Evolutionary conservation across 768 basidiomycete genomes (phyloP).

Genomic region (Lactifluus hygrophoroides): DNA sequence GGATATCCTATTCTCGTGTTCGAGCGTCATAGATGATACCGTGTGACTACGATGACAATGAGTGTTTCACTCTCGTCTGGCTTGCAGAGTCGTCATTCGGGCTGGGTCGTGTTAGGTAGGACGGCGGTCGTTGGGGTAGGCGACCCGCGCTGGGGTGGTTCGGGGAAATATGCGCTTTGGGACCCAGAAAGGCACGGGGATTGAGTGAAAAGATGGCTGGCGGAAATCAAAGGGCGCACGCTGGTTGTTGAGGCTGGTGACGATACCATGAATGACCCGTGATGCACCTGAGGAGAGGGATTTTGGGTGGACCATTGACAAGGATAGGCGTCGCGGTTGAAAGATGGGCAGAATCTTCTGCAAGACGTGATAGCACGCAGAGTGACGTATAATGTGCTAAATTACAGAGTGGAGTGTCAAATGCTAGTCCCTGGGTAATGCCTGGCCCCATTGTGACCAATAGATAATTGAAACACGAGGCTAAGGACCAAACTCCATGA

Average conservation of each 20-base stretch:
- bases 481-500: neutral
- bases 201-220: constrained; percentile 49
- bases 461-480: neutral
- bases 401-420: neutral
- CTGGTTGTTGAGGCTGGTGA: constrained; percentile 56
- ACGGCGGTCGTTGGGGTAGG: constrained; percentile 51
- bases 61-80: too few relatives aligned
- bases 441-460: neutral
- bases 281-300: neutral
- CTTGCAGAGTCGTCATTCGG: too few relatives aligned
- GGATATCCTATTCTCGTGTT: constrained; percentile 69
- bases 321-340: neutral
- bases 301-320: neutral
- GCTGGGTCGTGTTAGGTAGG: constrained; percentile 60
- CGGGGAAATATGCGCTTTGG: constrained; percentile 43
- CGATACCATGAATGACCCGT: constrained; percentile 30
- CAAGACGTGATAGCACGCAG: constrained; percentile 35
- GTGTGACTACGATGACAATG: too few relatives aligned
- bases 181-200: constrained; percentile 26
- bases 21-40: too few relatives aligned
- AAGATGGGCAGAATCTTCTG: too few relatives aligned
- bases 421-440: neutral
- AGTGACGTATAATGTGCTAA: constrained; percentile 22
- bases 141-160: constrained; percentile 72
- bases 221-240: constrained; percentile 42